Evolutionary conservation across 2,329 filamentous ascomycete species (phyloP).

Genomic region (Plenodomus tracheiphilus): DNA sequence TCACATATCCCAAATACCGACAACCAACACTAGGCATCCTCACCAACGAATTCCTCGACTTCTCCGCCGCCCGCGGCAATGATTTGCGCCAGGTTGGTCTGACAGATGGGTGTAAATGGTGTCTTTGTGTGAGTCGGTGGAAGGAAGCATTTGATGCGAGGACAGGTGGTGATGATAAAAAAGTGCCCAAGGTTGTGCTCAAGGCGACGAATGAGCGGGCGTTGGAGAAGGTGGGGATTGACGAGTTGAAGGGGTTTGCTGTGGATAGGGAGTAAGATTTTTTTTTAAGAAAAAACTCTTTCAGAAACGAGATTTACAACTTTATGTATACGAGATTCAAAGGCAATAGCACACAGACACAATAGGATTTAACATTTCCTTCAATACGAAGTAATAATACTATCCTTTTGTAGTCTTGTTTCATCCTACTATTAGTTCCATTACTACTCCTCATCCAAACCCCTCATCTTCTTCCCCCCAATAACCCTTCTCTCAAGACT

Average conservation of each 20-base stretch:
- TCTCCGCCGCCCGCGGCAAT: slow-evolving; percentile 61
- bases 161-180: slow-evolving; percentile 50
- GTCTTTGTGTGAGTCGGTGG: slow-evolving; percentile 63
- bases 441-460: slow-evolving; percentile 21
- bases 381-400: too few species aligned
- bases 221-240: slow-evolving; percentile 52
- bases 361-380: too few species aligned
- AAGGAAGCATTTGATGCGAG: slow-evolving; percentile 62
- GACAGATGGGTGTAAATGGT: slow-evolving; percentile 64
- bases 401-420: too few species aligned
- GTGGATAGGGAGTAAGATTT: slow-evolving; percentile 39
- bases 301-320: too few species aligned
- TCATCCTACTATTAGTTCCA: too few species aligned
- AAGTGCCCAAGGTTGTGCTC: slow-evolving; percentile 55
- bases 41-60: slow-evolving; percentile 65
- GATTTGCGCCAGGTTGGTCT: slow-evolving; percentile 60
- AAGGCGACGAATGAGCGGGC: slow-evolving; percentile 59
- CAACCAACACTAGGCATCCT: slow-evolving; percentile 43
- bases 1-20: slow-evolving; percentile 13
- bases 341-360: too few species aligned
- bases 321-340: too few species aligned
- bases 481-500: slow-evolving; percentile 49
- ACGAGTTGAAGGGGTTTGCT: slow-evolving; percentile 56
- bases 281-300: too few species aligned
- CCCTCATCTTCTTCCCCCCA: slow-evolving; percentile 15